phyloP scores from a whole-genome alignment of 1,139 yeast species.

The Yamadazyma pseudoaaseri region DNA sequence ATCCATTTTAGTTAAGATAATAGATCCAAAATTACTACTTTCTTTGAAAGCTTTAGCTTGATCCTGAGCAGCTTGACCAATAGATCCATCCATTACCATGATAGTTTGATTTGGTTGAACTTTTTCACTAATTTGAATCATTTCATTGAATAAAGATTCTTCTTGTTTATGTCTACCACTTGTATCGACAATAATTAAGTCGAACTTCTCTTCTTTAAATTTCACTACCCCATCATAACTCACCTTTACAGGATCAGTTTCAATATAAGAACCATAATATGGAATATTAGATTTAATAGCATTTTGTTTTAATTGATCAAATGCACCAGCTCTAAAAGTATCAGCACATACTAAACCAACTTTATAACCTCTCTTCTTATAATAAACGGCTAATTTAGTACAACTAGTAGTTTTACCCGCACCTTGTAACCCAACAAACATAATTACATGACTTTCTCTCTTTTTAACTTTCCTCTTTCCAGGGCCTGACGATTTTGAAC shows the following conservation, averaged over 20 bases:
- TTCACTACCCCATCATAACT: slow-evolving; percentile 90
- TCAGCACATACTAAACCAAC: slow-evolving; percentile 98
- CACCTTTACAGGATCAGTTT: slow-evolving; percentile 92
- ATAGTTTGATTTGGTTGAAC: slow-evolving; percentile 91
- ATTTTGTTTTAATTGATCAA: slow-evolving; percentile 96
- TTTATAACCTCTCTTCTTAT: slow-evolving; percentile 89
- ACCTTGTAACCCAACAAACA: slow-evolving; percentile 98
- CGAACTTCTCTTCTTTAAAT: slow-evolving; percentile 89
- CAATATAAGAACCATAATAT: slow-evolving; percentile 91
- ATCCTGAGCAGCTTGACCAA: slow-evolving; percentile 97
- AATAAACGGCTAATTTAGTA: slow-evolving; percentile 93
- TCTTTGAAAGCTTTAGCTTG: slow-evolving; percentile 96
- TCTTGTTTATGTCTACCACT: slow-evolving; percentile 99
- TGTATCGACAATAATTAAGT: slow-evolving; percentile 92
- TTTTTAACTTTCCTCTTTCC: slow-evolving; percentile 25
- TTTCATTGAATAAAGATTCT: slow-evolving; percentile 85
- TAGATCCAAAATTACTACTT: slow-evolving; percentile 90
- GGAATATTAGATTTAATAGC: slow-evolving; percentile 96
- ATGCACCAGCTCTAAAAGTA: slow-evolving; percentile 99
- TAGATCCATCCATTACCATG: slow-evolving; percentile 96
- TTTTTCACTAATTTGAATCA: slow-evolving; percentile 87
- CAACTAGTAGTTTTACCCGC: slow-evolving; percentile 98
- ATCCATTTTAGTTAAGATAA: slow-evolving; percentile 93
- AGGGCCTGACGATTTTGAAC: slow-evolving; percentile 12
- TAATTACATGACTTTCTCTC: slow-evolving; percentile 57